phyloP scores from a whole-genome alignment of 768 basidiomycete genomes.

The Leccinum imitatum region DNA sequence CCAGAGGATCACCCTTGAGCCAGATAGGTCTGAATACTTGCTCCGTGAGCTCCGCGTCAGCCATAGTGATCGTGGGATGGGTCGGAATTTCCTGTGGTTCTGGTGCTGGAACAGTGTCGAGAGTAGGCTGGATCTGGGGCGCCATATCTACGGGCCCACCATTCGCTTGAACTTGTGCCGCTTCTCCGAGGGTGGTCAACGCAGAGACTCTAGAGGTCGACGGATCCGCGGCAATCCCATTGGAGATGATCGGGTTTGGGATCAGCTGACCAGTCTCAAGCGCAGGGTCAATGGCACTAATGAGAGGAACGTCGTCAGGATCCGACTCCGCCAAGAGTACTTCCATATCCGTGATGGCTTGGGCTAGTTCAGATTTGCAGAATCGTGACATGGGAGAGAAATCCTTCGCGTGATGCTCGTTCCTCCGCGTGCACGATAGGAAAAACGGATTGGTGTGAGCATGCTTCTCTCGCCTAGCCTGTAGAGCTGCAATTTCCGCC shows the following conservation, averaged over 20 bases:
- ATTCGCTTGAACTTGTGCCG: constrained; percentile 3
- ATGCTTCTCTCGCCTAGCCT: constrained; percentile 56
- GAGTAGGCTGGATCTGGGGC: constrained; percentile 5
- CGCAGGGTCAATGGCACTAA: constrained; percentile 31
- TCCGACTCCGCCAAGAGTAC: constrained; percentile 41
- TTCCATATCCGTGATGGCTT: constrained; percentile 71
- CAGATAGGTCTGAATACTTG: constrained; percentile 68
- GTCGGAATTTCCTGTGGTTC: constrained; percentile 41
- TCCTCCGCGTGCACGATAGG: constrained; percentile 65
- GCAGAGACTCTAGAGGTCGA: constrained; percentile 4
- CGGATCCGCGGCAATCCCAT: constrained; percentile 13
- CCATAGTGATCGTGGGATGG: constrained; percentile 46
- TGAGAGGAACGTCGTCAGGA: constrained; percentile 21
- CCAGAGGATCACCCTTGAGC: constrained; percentile 70
- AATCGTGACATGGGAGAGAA: constrained; percentile 86
- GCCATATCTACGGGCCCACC: constrained; percentile 5
- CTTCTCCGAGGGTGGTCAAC: constrained; percentile 14
- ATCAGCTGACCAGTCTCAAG: constrained; percentile 21
- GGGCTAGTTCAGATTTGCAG: constrained; percentile 56
- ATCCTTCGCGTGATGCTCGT: constrained; percentile 63
- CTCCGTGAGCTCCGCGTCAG: constrained; percentile 51
- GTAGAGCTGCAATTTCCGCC: constrained; percentile 48
- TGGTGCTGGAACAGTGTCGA: constrained; percentile 6
- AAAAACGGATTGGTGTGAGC: constrained; percentile 71
- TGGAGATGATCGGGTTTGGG: constrained; percentile 6